Evolutionary conservation across 1,139 yeast species (phyloP), one percentile per base, ranked within the genome.

Genomic region (Magnusiomyces suaveolens): DNA sequence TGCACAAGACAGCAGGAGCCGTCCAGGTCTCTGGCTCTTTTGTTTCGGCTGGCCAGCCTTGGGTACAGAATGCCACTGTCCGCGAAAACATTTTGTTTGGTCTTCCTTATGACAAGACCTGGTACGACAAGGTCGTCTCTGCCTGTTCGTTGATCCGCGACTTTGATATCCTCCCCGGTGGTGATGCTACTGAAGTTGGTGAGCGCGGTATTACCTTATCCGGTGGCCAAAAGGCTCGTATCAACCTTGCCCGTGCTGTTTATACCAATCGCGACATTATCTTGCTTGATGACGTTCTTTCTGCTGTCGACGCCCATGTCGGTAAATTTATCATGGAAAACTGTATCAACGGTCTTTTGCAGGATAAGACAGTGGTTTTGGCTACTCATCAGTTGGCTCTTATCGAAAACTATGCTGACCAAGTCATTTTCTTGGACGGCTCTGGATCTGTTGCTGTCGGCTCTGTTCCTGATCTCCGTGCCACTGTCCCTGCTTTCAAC

Each of bases 191-290:
- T 1, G 96, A 88, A 69, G 85, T 89, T 56, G 97, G 97, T 59
- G 97, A 89, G 68, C 79, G 95, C 62, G 97, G 97, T 60, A 86
- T 89, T 60, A 88, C 94, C 0, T 71, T 89, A 46, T 87, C 96
- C 2, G 97, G 97, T 57, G 97, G 97, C 46, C 97, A 89, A 68
- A 89, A 89, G 70, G 95, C 96, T 0, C 77, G 96, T 64, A 79
- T 87, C 61, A 84, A 83, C 62, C 73, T 89, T 56, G 96, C 96
- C 1, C 78, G 96, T 63, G 86, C 95, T 1, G 89, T 86, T 2
- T 89, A 89, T 67, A 81, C 84, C 46, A 74, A 80, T 55, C 72
- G 76, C 33, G 88, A 84, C 57, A 81, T 85, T 46, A 72, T 87
- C 24, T 69, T 89, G 56, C 73, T 89, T 57, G 97, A 89, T 66